Conservation (phyloP, 176 grass and related monocot species). For the Musa acuminata region DNA sequence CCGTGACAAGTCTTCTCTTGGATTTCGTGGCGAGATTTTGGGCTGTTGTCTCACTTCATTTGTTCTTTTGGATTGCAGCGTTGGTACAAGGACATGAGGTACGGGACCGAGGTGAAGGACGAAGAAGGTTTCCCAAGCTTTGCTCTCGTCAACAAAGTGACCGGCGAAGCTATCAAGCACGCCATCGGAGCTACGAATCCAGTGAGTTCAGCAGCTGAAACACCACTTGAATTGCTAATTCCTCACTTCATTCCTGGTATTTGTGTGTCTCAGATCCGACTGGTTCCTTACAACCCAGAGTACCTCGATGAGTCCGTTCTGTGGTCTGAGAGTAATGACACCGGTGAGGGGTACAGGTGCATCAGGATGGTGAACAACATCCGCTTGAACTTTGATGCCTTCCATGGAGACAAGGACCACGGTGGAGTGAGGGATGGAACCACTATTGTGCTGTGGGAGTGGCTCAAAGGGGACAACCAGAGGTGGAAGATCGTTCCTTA, state of each 20-base stretch:
- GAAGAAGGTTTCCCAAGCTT: conserved; percentile 3
- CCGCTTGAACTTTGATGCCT: not conserved
- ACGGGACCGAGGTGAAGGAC: not conserved
- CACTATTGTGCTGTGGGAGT: not conserved
- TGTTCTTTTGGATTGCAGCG: not conserved
- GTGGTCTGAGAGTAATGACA: not conserved
- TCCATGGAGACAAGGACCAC: not conserved
- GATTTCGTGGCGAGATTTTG: not conserved
- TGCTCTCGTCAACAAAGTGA: conserved; percentile 2
- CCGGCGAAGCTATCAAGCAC: conserved; percentile 1
- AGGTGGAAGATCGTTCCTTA: not conserved
- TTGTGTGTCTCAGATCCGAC: not conserved
- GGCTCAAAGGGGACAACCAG: conserved; percentile 1
- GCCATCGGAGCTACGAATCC: not conserved
- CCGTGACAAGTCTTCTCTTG: not conserved
- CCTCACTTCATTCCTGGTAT: not conserved
- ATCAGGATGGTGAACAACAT: conserved; percentile 1
- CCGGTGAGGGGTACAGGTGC: not conserved
- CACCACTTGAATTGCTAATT: not conserved
- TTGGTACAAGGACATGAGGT: not conserved
- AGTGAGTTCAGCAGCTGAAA: not conserved
- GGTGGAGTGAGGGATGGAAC: not conserved
- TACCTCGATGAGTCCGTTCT: not conserved
- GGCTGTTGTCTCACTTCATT: not conserved
- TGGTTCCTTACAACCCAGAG: not conserved